Evolutionary conservation across 2,329 filamentous ascomycete species (phyloP).

Genomic region (Canariomyces notabilis): DNA sequence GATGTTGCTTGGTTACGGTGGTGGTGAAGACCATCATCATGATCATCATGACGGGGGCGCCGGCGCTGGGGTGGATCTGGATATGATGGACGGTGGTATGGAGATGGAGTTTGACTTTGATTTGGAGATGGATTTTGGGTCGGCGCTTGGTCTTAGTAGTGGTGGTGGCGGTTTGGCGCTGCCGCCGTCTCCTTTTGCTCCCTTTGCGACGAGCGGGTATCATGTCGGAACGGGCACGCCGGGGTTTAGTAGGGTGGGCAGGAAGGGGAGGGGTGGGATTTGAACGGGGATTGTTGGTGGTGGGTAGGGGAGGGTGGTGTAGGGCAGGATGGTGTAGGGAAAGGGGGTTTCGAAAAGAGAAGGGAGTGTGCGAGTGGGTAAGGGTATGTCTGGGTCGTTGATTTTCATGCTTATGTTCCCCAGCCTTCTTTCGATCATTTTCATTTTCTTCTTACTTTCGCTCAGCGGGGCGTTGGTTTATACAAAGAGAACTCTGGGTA

Average conservation of each 20-base stretch:
- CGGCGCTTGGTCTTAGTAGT: too few relatives aligned
- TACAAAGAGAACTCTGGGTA: too few relatives aligned
- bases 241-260: slow-evolving; percentile 2
- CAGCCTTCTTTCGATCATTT: not conserved
- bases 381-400: not conserved
- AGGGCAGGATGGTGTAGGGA: not conserved
- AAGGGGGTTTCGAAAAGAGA: not conserved
- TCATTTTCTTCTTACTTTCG: not conserved
- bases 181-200: slow-evolving; percentile 15
- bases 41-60: too few relatives aligned
- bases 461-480: not conserved
- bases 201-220: too few relatives aligned
- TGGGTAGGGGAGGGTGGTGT: not conserved
- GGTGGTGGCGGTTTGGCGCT: slow-evolving; percentile 13
- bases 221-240: too few relatives aligned
- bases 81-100: not conserved
- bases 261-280: not conserved
- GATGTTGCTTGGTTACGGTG: not conserved
- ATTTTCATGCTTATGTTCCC: not conserved
- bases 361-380: not conserved
- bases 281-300: not conserved
- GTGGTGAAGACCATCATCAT: too few relatives aligned
- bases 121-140: slow-evolving; percentile 9
- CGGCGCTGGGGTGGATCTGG: too few relatives aligned
- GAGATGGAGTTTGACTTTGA: slow-evolving; percentile 2